phyloP scores from a whole-genome alignment of 169 alveolate species.

The Plasmodium adleri region DNA sequence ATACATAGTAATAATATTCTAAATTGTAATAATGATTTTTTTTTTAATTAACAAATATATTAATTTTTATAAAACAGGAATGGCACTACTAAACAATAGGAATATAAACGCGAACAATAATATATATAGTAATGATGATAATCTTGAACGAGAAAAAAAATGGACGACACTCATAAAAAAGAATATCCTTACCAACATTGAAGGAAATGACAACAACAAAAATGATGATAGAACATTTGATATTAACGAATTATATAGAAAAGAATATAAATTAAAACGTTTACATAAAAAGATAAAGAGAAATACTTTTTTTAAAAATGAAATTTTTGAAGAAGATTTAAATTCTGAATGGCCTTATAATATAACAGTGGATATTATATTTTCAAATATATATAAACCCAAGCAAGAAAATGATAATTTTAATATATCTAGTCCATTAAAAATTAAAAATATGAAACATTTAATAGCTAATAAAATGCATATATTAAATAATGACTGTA shows the following conservation, averaged over 20 bases:
- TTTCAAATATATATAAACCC: slow-evolving; percentile 29
- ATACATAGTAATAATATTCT: too few relatives aligned
- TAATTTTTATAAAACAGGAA: neutral
- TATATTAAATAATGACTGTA: neutral
- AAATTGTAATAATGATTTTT: too few relatives aligned
- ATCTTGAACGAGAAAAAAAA: neutral
- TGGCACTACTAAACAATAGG: neutral
- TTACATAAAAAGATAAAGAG: slow-evolving; percentile 8
- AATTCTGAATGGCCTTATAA: slow-evolving; percentile 56
- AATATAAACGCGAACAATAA: neutral
- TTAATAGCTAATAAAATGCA: slow-evolving; percentile 57
- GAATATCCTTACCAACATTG: neutral
- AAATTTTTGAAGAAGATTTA: slow-evolving; percentile 33
- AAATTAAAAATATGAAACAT: slow-evolving; percentile 54
- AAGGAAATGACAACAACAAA: neutral
- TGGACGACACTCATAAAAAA: neutral
- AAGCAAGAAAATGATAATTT: slow-evolving; percentile 37
- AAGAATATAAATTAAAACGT: slow-evolving; percentile 12
- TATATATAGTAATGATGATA: neutral
- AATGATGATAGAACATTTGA: neutral
- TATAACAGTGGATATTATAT: slow-evolving; percentile 33
- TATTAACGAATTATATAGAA: slow-evolving; percentile 6
- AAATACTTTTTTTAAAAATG: neutral
- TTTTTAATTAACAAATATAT: neutral
- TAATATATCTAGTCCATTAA: slow-evolving; percentile 14